Conservation (phyloP, 2,329 filamentous ascomycete genomes). For the Colletotrichum echinochloae region DNA sequence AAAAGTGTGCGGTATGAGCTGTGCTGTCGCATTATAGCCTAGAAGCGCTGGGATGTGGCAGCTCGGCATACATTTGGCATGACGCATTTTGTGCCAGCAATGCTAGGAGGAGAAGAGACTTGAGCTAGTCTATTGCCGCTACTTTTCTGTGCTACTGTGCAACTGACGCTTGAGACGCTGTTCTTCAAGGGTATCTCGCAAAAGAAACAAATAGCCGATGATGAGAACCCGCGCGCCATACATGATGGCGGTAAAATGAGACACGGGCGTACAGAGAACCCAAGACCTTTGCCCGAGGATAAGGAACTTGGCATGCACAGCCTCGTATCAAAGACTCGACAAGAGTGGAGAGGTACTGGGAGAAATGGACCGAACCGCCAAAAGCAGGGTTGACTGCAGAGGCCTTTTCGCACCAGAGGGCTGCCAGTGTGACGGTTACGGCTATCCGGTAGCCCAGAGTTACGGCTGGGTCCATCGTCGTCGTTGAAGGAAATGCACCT, state of each 20-base stretch:
- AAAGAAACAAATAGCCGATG: slow-evolving; percentile 13
- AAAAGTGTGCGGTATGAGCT: background rate
- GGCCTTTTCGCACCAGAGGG: background rate
- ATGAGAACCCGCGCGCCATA: slow-evolving; percentile 7
- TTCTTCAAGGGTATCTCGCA: slow-evolving; percentile 31
- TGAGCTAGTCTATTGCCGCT: slow-evolving; percentile 20
- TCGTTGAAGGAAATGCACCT: background rate
- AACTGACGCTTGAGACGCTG: slow-evolving; percentile 21
- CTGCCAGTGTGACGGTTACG: background rate
- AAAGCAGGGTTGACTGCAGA: background rate
- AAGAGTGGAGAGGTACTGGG: background rate
- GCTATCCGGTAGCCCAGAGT: background rate
- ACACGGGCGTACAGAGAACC: background rate
- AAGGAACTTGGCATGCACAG: background rate
- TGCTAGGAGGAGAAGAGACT: background rate
- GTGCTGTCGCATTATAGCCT: background rate
- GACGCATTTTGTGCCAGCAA: background rate
- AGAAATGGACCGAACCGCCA: background rate
- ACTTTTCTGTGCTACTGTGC: too few species aligned
- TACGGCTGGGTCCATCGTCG: background rate
- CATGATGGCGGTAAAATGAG: background rate
- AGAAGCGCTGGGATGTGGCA: too few species aligned
- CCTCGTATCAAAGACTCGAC: too few species aligned
- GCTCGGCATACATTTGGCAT: background rate
- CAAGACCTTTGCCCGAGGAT: background rate